These are phyloP conservation scores for Cucurbitaria berberidis DNA, from an alignment of 2,329 filamentous ascomycete genomes.

Conservation along the genomic window DNA sequence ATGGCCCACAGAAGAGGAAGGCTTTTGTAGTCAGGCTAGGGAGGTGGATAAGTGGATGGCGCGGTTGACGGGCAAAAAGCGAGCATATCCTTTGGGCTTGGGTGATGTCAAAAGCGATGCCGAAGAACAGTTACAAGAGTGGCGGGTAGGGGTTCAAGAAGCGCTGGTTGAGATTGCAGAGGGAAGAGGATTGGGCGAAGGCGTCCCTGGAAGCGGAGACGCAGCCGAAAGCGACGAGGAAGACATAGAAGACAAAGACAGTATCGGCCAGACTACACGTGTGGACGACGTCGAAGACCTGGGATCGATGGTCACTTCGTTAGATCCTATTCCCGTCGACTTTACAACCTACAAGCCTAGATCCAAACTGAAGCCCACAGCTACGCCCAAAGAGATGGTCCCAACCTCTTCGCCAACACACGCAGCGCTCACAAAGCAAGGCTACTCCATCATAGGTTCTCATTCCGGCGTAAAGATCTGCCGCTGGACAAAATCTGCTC, in stretches of 20 bases:
- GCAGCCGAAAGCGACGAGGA: conserved; percentile 83
- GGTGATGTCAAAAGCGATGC: conserved; percentile 83
- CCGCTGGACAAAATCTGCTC: conserved; percentile 96
- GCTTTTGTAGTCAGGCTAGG: conserved; percentile 91
- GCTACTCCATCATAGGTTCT: conserved; percentile 91
- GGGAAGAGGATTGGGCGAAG: conserved; percentile 64
- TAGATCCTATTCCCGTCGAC: conserved; percentile 73
- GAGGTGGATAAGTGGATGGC: conserved; percentile 96
- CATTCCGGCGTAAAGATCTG: conserved; percentile 98
- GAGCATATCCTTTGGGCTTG: conserved; percentile 87
- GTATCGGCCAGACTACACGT: conserved; percentile 45
- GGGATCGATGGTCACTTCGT: conserved; percentile 64
- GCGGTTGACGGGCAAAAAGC: conserved; percentile 84
- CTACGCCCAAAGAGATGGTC: conserved; percentile 83
- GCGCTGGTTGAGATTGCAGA: conserved; percentile 66
- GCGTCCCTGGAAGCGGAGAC: conserved; percentile 81
- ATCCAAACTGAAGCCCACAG: conserved; percentile 57
- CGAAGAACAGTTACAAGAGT: conserved; percentile 72
- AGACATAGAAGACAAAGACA: conserved; percentile 60
- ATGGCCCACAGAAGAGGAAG: conserved; percentile 89
- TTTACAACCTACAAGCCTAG: conserved; percentile 75
- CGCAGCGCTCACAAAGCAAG: conserved; percentile 89
- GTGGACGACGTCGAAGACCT: conserved; percentile 88
- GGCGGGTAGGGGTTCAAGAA: conserved; percentile 75
- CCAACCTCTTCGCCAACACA: conserved; percentile 89